phyloP scores from a whole-genome alignment of 2,329 filamentous ascomycete species.

The Exophiala dermatitidis region DNA sequence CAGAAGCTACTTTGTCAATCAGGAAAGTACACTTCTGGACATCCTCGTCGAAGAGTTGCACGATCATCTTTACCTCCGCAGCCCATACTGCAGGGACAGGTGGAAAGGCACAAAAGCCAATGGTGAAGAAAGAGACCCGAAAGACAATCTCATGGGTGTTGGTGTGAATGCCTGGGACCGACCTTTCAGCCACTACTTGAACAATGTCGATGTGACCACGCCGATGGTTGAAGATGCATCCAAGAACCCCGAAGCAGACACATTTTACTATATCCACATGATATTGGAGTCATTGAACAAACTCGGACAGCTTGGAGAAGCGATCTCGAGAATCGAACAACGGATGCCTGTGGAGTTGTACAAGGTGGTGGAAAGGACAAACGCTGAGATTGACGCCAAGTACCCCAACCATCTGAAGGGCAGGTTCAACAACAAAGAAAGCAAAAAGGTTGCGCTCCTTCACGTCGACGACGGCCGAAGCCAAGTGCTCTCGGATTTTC shows the following conservation, averaged over 20 bases:
- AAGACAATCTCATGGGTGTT: constrained; percentile 19
- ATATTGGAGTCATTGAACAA: constrained; percentile 85
- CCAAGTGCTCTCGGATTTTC: constrained; percentile 80
- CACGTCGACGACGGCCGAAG: constrained; percentile 69
- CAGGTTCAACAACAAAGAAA: constrained; percentile 41
- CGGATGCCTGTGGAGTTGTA: constrained; percentile 90
- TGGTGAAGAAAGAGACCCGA: constrained; percentile 29
- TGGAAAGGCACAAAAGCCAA: constrained; percentile 66
- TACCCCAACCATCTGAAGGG: constrained; percentile 70
- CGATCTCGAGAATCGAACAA: constrained; percentile 85
- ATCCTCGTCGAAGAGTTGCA: constrained; percentile 96
- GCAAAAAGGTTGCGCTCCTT: constrained; percentile 53
- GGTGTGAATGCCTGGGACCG: constrained; percentile 43
- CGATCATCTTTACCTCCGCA: constrained; percentile 94
- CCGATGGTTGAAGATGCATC: constrained; percentile 76
- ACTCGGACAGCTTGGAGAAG: constrained; percentile 74
- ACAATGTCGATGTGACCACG: constrained; percentile 47
- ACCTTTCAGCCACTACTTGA: constrained; percentile 51
- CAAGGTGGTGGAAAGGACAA: constrained; percentile 86
- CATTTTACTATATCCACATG: constrained; percentile 84
- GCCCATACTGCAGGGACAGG: constrained; percentile 90
- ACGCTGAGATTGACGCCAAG: constrained; percentile 84
- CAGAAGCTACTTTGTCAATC: constrained; percentile 80
- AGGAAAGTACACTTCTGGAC: constrained; percentile 85
- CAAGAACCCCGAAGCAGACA: constrained; percentile 90